phyloP scores from a whole-genome alignment of 2,329 filamentous ascomycete species.

The Aureobasidium sp. region DNA sequence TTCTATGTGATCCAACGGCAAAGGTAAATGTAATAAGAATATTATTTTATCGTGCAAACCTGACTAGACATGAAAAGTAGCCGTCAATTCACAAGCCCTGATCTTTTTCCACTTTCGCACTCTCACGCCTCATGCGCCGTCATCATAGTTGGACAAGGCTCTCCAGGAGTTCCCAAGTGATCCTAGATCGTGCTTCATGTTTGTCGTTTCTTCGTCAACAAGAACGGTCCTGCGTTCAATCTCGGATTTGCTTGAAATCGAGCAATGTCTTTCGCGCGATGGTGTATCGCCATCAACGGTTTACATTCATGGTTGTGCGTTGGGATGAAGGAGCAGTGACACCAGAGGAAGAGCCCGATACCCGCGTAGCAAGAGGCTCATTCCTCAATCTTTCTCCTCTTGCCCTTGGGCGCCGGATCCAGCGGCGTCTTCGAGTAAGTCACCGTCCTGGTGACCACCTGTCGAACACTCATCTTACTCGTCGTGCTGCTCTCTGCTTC shows the following conservation, averaged over 20 bases:
- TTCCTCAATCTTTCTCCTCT: slow-evolving; percentile 65
- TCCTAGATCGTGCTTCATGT: not conserved
- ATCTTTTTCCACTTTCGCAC: not conserved
- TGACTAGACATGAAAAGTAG: not conserved
- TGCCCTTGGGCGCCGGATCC: slow-evolving; percentile 84
- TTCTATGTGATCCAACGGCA: too few relatives aligned
- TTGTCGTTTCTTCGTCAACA: not conserved
- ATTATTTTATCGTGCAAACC: not conserved
- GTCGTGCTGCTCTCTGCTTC: slow-evolving; percentile 18
- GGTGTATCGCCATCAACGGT: not conserved
- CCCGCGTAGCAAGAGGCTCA: too few relatives aligned
- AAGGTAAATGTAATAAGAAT: not conserved
- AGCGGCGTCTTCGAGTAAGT: slow-evolving; percentile 71
- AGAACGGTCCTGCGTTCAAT: slow-evolving; percentile 7
- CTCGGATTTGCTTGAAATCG: not conserved
- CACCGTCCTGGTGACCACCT: slow-evolving; percentile 90
- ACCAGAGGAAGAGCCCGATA: too few relatives aligned
- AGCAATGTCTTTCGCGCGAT: not conserved
- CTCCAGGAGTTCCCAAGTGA: not conserved
- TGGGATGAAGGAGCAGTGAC: too few relatives aligned
- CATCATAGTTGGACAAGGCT: not conserved
- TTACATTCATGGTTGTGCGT: too few relatives aligned
- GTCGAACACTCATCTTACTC: slow-evolving; percentile 61
- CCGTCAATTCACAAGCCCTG: not conserved
- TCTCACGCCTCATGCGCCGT: not conserved